Percentiles rank a stretch among this genome's conserved stretches.
phyloP scores from a whole-genome alignment of 1,139 yeast genomes.

The Suhomyces yuchorum region DNA sequence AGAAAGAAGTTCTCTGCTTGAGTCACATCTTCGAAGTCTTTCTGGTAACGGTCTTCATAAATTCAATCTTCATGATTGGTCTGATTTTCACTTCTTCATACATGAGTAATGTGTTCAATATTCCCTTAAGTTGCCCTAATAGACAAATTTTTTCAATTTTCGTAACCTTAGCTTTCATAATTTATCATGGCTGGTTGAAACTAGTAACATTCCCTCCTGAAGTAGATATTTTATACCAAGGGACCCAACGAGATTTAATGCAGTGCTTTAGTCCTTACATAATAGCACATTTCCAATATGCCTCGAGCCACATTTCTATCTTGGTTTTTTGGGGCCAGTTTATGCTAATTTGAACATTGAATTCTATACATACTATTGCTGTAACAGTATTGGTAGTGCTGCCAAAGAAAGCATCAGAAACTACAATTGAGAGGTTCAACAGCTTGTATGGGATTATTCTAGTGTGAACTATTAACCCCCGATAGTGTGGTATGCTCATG shows the following conservation, averaged over 20 bases:
- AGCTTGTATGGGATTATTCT: no score
- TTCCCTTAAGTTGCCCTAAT: neutral
- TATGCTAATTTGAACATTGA: no score
- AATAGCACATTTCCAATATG: neutral
- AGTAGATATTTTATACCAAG: neutral
- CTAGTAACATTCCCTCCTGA: neutral
- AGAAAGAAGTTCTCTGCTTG: constrained; percentile 15
- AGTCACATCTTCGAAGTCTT: neutral
- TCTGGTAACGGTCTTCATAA: constrained; percentile 2
- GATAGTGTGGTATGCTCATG: neutral
- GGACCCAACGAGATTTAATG: neutral
- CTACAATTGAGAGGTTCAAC: no score
- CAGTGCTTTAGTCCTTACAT: neutral
- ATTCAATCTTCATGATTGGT: neutral
- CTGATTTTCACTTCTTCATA: constrained; percentile 2
- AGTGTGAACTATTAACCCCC: no score
- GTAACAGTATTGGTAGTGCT: no score
- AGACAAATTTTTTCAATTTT: neutral
- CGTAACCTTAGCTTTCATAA: neutral
- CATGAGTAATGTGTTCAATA: neutral
- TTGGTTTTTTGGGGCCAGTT: no score
- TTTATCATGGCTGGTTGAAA: neutral
- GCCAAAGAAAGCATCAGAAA: no score
- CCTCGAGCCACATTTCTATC: no score
- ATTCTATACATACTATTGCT: no score